phyloP scores from a whole-genome alignment of 768 basidiomycete species.

The Pholiota conissans region DNA sequence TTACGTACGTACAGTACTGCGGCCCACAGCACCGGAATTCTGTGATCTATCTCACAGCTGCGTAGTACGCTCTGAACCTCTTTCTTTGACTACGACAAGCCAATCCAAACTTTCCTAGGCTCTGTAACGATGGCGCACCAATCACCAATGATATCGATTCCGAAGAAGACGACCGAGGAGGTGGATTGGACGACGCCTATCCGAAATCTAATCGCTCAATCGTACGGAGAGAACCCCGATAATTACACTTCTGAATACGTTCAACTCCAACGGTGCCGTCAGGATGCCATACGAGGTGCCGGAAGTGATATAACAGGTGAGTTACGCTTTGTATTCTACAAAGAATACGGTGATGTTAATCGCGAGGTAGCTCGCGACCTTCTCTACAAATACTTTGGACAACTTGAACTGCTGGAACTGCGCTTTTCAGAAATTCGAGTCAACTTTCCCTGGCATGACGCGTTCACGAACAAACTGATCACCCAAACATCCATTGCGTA shows the following conservation, averaged over 20 bases:
- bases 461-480: slow-evolving; percentile 91
- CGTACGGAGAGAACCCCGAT: slow-evolving; percentile 92
- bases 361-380: slow-evolving; percentile 72
- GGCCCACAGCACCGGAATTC: not conserved
- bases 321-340: slow-evolving; percentile 15
- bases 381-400: slow-evolving; percentile 99
- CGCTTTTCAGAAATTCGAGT: slow-evolving; percentile 96
- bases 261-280: slow-evolving; percentile 84
- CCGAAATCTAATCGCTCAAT: slow-evolving; percentile 80
- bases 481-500: slow-evolving; percentile 96
- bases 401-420: slow-evolving; percentile 94
- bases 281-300: slow-evolving; percentile 95
- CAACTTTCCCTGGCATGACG: slow-evolving; percentile 96
- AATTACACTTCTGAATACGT: slow-evolving; percentile 84
- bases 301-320: slow-evolving; percentile 94
- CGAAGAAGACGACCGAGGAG: slow-evolving; percentile 93
- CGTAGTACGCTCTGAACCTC: not conserved
- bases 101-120: not conserved
- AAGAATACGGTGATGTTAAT: not conserved
- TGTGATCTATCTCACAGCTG: not conserved
- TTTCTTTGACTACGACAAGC: not conserved
- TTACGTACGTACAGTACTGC: not conserved
- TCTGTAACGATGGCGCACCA: slow-evolving; percentile 63
- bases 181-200: slow-evolving; percentile 96
- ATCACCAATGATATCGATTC: slow-evolving; percentile 89